Base-by-base conservation (phyloP, 176 grass and related monocot species). In the Cymbopogon citratus region DNA sequence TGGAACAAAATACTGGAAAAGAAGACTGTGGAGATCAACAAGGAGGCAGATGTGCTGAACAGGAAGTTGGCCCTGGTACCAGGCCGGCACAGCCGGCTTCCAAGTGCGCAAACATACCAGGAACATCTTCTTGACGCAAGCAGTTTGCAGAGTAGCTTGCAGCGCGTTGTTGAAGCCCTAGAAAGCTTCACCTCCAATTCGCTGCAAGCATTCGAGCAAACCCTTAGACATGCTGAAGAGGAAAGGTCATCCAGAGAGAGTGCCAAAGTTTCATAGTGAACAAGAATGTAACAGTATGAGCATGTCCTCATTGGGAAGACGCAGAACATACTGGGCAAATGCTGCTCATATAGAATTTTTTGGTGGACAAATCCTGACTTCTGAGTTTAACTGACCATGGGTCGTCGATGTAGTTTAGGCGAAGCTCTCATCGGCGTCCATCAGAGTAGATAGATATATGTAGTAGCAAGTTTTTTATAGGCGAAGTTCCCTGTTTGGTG, bases 61-160 rank as follows among this genome's bases (percentile, higher is more conserved):
- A 96, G 63, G 67, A 99, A 99, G 73, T 85, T 99, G 6, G 91
- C 85, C 16, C 60, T 94, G 15, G 69, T 93, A 46, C 91, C 93
- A 11, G 97, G 87, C 21, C 80, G 87, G 43, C 86, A 83, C 13
- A 80, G 64, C 62, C 56, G 89, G 18, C 89, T 88, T 46, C 66
- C 75, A 25, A 72, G 85, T 18, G 54, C 73, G 19, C 76, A 74
- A 5, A 80, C 82, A 36, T 72, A 75, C 74, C 73, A 82, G 29
- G 84, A 29, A 3, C 84, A 84, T 75, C 73, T 52, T 24, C 65
- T 85, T 71, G 77, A 87, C 44, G 52, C 70, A 21, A 85, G 87
- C 34, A 96, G 78, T 66, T 71, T 92, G 51, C 85, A 95, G 1
- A 48, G 66, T n/a, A 45, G 93, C 77, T 80, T 99, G 76, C 69